Evolutionary conservation across 495 filamentous ascomycete species (phyloP), one percentile per base, ranked within the genome.

Genomic region (Penicillium chermesinum): DNA sequence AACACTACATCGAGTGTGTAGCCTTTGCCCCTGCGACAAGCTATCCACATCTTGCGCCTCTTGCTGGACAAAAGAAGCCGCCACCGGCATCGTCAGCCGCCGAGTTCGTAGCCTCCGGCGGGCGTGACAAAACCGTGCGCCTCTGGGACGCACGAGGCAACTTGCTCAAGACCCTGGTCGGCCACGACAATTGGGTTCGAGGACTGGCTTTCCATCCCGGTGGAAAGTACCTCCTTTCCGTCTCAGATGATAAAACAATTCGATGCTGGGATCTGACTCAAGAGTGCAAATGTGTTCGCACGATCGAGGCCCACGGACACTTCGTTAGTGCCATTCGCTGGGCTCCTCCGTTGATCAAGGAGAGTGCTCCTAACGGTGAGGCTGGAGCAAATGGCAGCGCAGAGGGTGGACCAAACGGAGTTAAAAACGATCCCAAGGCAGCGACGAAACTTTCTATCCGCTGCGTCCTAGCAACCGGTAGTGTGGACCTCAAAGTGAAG

Each of bases 161-260:
- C 10, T 74, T 88, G 40, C 83, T 98, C 55, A 96, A 90, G 65
- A 94, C 87, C 1, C 74, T 97, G 7, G 66, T 84, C 1, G 93
- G 93, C 2, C 93, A 98, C 58, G 93, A 98, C 64, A 98, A 96
- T 62, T 98, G 93, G 93, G 85, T 98, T 1, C 81, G 89, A 8
- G 86, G 75, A 2, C 59, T 97, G 10, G 82, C 89, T 14, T 98
- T 95, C 64, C 93, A 98, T 54, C 93, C 93, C 0, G 90, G 89
- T 2, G 93, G 93, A 1, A 95, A 95, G 65, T 98, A 93, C 54
- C 76, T 98, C 1, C 67, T 98, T 14, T 88, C 83, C 25, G 87
- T 85, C 3, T 73, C 84, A 18, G 93, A 98, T 57, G 93, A 98
- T 63, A 95, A 95, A 66, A 91, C 89, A 10, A 71, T 98, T 27